These are phyloP conservation scores for Eleusine coracana DNA, from an alignment of 176 grass and related monocot species.

Conservation along the genomic window DNA sequence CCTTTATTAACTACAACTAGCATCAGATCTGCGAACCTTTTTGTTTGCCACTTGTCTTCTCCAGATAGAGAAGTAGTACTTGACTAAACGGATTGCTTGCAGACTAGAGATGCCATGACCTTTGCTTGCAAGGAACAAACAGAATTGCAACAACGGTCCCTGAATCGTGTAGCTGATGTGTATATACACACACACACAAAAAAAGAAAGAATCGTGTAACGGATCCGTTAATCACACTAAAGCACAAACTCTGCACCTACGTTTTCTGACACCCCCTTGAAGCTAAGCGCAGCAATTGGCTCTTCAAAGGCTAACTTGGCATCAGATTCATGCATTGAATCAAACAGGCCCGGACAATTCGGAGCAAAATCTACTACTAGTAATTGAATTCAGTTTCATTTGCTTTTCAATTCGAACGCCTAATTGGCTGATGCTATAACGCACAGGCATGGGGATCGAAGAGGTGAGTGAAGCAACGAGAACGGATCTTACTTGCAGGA, in stretches of 20 bases:
- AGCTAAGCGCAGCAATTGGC: conserved; percentile 16
- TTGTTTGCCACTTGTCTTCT: background rate
- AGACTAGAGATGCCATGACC: background rate
- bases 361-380: background rate
- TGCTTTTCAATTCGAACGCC: background rate
- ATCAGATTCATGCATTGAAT: background rate
- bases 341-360: background rate
- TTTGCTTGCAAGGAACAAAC: conserved; percentile 45
- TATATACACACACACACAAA: background rate
- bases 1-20: background rate
- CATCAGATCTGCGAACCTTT: background rate
- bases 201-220: too few relatives aligned
- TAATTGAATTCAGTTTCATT: background rate
- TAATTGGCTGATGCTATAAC: background rate
- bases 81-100: conserved; percentile 29
- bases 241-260: background rate
- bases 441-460: background rate
- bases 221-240: background rate
- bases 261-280: background rate
- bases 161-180: background rate
- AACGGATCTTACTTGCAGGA: conserved; percentile 74
- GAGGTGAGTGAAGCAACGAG: background rate
- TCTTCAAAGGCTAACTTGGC: background rate
- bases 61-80: background rate
- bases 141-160: background rate